Base-by-base conservation (phyloP, 768 basidiomycete genomes). In the Kwoniella europaea region DNA sequence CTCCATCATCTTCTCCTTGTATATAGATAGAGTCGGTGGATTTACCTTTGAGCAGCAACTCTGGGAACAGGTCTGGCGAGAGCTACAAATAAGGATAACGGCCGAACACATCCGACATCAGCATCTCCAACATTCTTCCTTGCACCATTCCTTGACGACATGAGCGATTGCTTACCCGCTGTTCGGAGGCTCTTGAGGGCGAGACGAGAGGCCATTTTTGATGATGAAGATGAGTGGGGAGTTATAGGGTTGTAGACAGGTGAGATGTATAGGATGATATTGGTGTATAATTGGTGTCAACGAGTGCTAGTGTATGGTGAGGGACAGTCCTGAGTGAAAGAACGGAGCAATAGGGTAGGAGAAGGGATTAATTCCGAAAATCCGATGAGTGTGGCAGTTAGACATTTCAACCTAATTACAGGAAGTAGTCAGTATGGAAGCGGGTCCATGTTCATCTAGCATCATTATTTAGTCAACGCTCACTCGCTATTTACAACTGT, bases 161-260 rank as follows among this genome's bases (percentile, higher is more conserved):
- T 20, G 24, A 52, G 18, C 2, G 10, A 9, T 44, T 20, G 20
- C 78, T 29, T 69, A 81, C 79, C 78, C 44, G 76, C 66, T 68
- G 78, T 55, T 53, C 80, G 43, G 64, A 81, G 76, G 55, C 73
- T 75, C 75, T 73, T 77, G 62, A 79, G 69, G 42, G 77, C 80
- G 71, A 81, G 68, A 52, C 80, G 71, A 57, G 78, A 76, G 20
- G 80, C 76, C 80, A 81, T 80, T 66, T 57, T 79, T 20, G 13
- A 58, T 67, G 66, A 42, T 43, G 56, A 60, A 58, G 57, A 70
- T 18, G 67, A 68, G 70, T 66, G 54, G 27, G 57, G 35, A 57
- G 63, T 44, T 72, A 59, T 58, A 53, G 61, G 65, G 4, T 35
- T 35, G 35, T 35, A 35, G 35, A 27, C 18, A 61, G 60, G 12